Evolutionary conservation across 2,329 filamentous ascomycete species (phyloP), one percentile per base, ranked within the genome.

Genomic region (Trichocomaceae sp.): DNA sequence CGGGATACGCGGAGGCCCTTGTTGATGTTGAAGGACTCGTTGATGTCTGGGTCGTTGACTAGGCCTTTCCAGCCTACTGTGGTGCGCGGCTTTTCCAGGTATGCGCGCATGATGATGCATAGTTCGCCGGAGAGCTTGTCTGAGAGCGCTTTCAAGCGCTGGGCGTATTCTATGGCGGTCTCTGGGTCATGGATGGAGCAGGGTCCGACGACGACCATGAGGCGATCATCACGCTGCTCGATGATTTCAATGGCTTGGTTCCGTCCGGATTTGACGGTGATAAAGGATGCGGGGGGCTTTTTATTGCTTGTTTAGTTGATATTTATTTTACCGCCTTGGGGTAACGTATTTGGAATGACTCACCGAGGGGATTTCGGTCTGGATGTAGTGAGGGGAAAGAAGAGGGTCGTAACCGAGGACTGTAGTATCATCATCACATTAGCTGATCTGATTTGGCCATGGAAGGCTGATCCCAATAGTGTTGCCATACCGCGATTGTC

Each of bases 41-140:
- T 90, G 71, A 99, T 96, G 67, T 97, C 91, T 2, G 93, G 93
- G 73, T 99, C 93, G 75, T 99, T 99, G 81, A 99, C 96, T 72
- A 99, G 80, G 51, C 93, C 93, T 78, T 99, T 99, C 93, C 93
- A 99, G 69, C 93, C 93, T 49, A 99, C 91, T 0, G 93, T 99
- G 49, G 93, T 99, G 58, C 93, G 86, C 42, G 93, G 93, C 81
- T 99, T 99, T 80, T 99, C 93, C 50, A 99, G 86, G 82, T 99
- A 99, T 69, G 91, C 90, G 65, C 93, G 89, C 93, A 99, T 99
- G 67, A 99, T 85, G 71, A 99, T 88, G 72, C 85, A 85, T 47
- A 99, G 81, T 70, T 97, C 91, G 64, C 84, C 79, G 58, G 85
- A 83, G 59, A 96, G 85, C 79, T 87, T 89, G 61, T 87, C 83